These are phyloP conservation scores for Hypoxylon rickii DNA, from an alignment of 495 filamentous ascomycete genomes.

Conservation along the genomic window DNA sequence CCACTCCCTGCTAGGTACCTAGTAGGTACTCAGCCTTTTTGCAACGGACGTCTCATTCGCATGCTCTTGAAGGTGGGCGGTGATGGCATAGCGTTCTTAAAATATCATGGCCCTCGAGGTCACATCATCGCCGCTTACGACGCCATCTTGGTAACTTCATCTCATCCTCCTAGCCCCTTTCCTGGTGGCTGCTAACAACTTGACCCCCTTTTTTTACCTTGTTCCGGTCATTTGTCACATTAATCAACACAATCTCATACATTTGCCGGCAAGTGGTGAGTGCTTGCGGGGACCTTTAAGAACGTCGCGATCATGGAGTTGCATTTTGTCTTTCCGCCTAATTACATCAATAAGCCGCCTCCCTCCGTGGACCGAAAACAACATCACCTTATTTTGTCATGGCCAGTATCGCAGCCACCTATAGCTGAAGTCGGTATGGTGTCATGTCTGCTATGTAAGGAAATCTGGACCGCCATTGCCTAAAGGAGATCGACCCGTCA, in stretches of 20 bases:
- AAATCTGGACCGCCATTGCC: slow-evolving; percentile 29
- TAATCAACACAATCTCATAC: not conserved
- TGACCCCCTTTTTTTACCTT: slow-evolving; percentile 2
- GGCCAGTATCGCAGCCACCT: slow-evolving; percentile 8
- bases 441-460: slow-evolving; percentile 29
- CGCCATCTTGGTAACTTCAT: slow-evolving; percentile 4
- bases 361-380: slow-evolving; percentile 30
- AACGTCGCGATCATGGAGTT: slow-evolving; percentile 26
- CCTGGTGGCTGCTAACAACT: slow-evolving; percentile 13
- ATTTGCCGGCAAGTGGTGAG: slow-evolving; percentile 32
- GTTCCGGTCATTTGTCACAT: slow-evolving; percentile 11
- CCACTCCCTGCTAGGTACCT: no score
- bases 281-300: slow-evolving; percentile 23
- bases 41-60: not conserved
- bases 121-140: slow-evolving; percentile 14
- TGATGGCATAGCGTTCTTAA: slow-evolving; percentile 10
- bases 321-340: slow-evolving; percentile 37
- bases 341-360: slow-evolving; percentile 36
- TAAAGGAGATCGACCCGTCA: slow-evolving; percentile 25
- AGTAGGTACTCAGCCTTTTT: not conserved
- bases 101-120: not conserved
- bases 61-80: not conserved
- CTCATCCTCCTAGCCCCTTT: not conserved
- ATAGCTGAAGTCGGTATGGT: slow-evolving; percentile 18
- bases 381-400: slow-evolving; percentile 21